Base-by-base conservation (phyloP, 2,329 filamentous ascomycete genomes). In the Blastomyces emzantsi region DNA sequence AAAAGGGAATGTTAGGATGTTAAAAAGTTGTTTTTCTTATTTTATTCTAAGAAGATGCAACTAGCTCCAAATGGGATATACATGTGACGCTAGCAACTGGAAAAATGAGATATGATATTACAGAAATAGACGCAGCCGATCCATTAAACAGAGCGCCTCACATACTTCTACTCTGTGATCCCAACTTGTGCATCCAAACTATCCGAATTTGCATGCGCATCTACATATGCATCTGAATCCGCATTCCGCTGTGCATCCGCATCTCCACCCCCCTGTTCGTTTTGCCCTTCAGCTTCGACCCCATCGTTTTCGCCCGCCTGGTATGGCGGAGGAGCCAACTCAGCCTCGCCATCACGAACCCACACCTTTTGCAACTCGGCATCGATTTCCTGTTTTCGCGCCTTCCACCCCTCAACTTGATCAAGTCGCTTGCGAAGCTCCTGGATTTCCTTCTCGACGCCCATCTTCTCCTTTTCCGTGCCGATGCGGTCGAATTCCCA, bases 401-500 rank as follows among this genome's bases (percentile, higher is more conserved):
- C 78, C 80, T 93, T 91, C 91, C 91, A 95, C 69, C 87, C 83
- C 62, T 93, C 89, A 0, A 97, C 93, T 75, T 90, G 87, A 13
- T 85, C 83, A 8, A 99, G 79, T 30, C 89, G 83, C 74, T 93
- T 90, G 39, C 88, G 85, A 54, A 99, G 81, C 68, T 97, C 91
- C 60, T 89, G 84, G 19, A 97, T 80, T 75, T 99, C 94, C 73
- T 90, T 90, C 78, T 97, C 92, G 8, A 97, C 92, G 28, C 90
- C 89, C 74, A 92, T 87, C 79, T 97, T 96, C 80, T 99, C 94
- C 64, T 89, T 85, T 72, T 92, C 90, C 0, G 92, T 97, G 64
- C 94, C 94, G 69, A 99, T 97, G 63, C 90, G 86, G 75, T 97
- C 90, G 74, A 96, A 90, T 68, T 93, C 88, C 91, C 94, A 97